Base-by-base conservation (phyloP, 176 grass and related monocot genomes). In the Oropetium thomaeum region DNA sequence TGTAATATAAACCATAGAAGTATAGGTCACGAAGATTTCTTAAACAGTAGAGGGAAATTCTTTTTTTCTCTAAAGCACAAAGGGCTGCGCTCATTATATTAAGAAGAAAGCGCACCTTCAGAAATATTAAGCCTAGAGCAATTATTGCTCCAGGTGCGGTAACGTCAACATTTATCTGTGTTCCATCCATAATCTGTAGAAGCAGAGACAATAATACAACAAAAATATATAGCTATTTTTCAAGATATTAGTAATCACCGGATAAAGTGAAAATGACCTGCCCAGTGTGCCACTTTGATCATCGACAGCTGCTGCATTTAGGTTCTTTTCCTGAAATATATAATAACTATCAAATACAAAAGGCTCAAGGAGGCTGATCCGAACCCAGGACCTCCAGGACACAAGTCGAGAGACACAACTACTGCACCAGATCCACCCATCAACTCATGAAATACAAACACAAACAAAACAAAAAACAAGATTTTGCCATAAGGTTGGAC, bases 121-220 rank as follows among this genome's bases (percentile, higher is more conserved):
- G 78, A 89, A 85, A 97, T 82, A 97, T 93, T 43, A 97, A 75
- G 33, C 88, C 90, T 62, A 97, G 80, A 72, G 94, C 94, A 93
- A 97, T 89, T 93, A 89, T 93, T 67, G 90, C 94, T 71, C 94
- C 94, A 75, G 94, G 94, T 71, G 94, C 88, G 74, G 94, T 97
- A 66, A 97, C 90, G 67, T 97, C 90, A 87, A 97, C 84, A 82
- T 97, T 97, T 83, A 97, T 86, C 67, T 89, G 94, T 59, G 86
- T 47, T 82, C 88, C 90, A 87, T 93, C 90, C 82, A 89, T 88
- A 76, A 91, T 91, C 94, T 97, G 78, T 69, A 78, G 87, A 78
- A 15, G 26, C 38, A 39, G 63, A 80, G 52, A 68, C 67, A 29
- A 62, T 62, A 74, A 47, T 27, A 65, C 1, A 76, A 58, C 63